Conservation (phyloP, 2,329 filamentous ascomycete species). For the Aspergillus fructus region DNA sequence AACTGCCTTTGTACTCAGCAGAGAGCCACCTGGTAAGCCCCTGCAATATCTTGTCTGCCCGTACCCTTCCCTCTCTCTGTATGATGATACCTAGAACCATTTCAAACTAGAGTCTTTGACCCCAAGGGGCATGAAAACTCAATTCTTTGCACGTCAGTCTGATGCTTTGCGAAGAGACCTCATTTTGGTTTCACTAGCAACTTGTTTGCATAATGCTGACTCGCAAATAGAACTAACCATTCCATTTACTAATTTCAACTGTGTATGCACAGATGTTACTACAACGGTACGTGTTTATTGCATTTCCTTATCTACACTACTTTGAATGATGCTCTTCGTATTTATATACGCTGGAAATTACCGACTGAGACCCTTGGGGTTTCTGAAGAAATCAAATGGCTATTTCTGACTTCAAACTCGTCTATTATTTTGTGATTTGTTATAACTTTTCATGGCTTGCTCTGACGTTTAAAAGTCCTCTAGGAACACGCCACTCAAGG, state of each 20-base stretch:
- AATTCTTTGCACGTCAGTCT: conserved; percentile 85
- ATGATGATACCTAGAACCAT: conserved; percentile 80
- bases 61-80: conserved; percentile 38
- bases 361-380: conserved; percentile 71
- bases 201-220: conserved; percentile 2
- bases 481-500: not conserved
- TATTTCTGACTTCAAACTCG: conserved; percentile 66
- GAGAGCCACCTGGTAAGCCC: conserved; percentile 28
- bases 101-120: conserved; percentile 98
- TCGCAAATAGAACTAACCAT: not conserved
- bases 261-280: not conserved
- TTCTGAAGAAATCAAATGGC: conserved; percentile 81
- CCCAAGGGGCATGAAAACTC: conserved; percentile 74
- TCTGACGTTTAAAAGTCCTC: conserved; percentile 21
- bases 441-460: conserved; percentile 5
- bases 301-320: conserved; percentile 28
- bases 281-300: conserved; percentile 27
- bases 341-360: conserved; percentile 87
- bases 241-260: not conserved
- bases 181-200: conserved; percentile 3
- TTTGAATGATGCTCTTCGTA: conserved; percentile 58
- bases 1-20: conserved; percentile 4
- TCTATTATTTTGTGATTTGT: conserved; percentile 18
- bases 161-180: conserved; percentile 48
- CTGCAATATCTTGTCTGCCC: conserved; percentile 1